Percentiles rank a stretch among this genome's conserved stretches.
Conservation (phyloP, 805 yeast genomes). For the Debaryomyces maramus region DNA sequence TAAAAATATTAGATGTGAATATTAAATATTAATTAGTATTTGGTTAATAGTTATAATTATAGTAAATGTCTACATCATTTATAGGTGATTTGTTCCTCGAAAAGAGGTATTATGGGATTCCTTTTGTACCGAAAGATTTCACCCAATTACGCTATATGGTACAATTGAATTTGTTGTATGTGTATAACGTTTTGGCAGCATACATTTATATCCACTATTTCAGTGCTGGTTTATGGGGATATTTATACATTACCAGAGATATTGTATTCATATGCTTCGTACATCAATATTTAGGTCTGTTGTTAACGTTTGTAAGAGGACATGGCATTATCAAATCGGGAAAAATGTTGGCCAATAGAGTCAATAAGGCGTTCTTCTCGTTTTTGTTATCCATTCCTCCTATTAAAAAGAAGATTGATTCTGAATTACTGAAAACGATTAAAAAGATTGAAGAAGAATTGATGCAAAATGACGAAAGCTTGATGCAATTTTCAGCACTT, state of each 20-base stretch:
- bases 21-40: too few relatives aligned
- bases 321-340: conserved; percentile 42
- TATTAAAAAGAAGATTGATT: conserved; percentile 54
- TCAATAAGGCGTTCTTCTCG: conserved; percentile 25
- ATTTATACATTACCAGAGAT: conserved; percentile 20
- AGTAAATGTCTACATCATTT: neutral
- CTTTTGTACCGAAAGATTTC: conserved; percentile 21
- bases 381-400: conserved; percentile 50
- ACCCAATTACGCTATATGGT: conserved; percentile 13
- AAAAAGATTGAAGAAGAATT: conserved; percentile 54
- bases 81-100: conserved; percentile 3
- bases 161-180: conserved; percentile 1
- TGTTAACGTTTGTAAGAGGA: conserved; percentile 23
- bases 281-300: conserved; percentile 6
- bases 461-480: conserved; percentile 51
- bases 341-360: conserved; percentile 11
- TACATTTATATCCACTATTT: conserved; percentile 1
- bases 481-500: conserved; percentile 47
- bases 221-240: conserved; percentile 10
- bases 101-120: conserved; percentile 21
- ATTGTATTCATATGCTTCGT: conserved; percentile 18
- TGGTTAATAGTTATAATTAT: too few relatives aligned
- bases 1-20: too few relatives aligned
- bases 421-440: conserved; percentile 53
- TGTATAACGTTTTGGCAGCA: neutral